A percentile compares a stretch with the other conserved stretches of the same genome.
phyloP scores from a whole-genome alignment of 2,329 filamentous ascomycete genomes.

The Calonectria leucothoes region DNA sequence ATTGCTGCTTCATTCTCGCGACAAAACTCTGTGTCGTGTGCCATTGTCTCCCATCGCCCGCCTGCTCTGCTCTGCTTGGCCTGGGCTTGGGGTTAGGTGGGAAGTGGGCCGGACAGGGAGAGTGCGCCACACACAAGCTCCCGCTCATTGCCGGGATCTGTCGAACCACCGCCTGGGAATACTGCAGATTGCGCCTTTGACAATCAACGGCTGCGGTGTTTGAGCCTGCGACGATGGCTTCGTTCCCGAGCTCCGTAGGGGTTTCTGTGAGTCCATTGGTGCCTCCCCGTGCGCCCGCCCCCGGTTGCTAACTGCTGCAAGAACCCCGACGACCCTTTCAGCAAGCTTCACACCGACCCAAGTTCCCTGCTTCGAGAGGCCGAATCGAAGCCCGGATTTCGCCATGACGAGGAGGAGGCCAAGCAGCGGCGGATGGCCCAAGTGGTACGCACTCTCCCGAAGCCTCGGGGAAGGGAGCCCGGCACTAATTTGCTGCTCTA shows the following conservation, averaged over 20 bases:
- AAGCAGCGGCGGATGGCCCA: conserved; percentile 53
- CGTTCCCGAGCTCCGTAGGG: conserved; percentile 44
- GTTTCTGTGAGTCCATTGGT: conserved; percentile 41
- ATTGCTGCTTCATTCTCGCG: neutral
- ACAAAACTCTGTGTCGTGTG: neutral
- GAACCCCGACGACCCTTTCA: conserved; percentile 51
- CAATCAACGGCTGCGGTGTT: conserved; percentile 32
- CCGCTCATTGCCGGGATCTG: conserved; percentile 27
- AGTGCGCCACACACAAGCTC: conserved; percentile 20
- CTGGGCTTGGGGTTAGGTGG: neutral
- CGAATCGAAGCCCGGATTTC: conserved; percentile 49
- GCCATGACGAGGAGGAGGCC: conserved; percentile 52
- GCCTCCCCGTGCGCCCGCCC: neutral
- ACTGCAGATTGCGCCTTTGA: conserved; percentile 30
- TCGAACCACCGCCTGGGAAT: conserved; percentile 38
- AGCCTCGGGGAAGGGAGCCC: neutral
- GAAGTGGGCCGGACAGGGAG: neutral
- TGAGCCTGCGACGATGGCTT: conserved; percentile 47
- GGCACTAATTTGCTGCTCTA: conserved; percentile 32
- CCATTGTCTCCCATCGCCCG: neutral
- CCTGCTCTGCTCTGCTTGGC: too few species aligned
- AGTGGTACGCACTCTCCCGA: conserved; percentile 42
- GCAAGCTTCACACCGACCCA: conserved; percentile 54
- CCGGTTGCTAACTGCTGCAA: conserved; percentile 41
- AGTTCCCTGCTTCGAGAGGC: conserved; percentile 53